These are phyloP conservation scores for Gossypium raimondii DNA, from an alignment of 345 rosid genomes.

Conservation along the genomic window DNA sequence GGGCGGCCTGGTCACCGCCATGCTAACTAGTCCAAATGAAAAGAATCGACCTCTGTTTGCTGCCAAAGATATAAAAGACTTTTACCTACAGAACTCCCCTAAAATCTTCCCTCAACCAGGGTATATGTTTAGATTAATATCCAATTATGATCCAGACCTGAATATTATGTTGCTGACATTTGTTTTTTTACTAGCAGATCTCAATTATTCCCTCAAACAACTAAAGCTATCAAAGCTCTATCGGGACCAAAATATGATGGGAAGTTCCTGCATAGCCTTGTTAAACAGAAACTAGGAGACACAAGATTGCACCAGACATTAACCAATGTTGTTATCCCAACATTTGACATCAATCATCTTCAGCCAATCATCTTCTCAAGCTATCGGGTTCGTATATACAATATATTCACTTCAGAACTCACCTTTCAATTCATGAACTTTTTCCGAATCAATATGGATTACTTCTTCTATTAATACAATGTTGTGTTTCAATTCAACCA, in stretches of 20 bases:
- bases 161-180: background rate
- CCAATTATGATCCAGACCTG: background rate
- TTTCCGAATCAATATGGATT: no score
- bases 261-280: constrained; percentile 38
- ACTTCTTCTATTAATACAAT: no score
- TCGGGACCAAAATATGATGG: constrained; percentile 65
- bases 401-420: background rate
- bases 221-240: constrained; percentile 37
- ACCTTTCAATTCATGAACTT: no score
- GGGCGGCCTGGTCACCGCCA: constrained; percentile 47
- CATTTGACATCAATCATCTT: constrained; percentile 64
- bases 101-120: constrained; percentile 52
- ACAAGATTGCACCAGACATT: constrained; percentile 47
- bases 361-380: constrained; percentile 65
- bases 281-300: constrained; percentile 45
- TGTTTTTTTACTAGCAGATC: background rate
- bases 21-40: constrained; percentile 44
- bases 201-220: constrained; percentile 26
- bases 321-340: constrained; percentile 69
- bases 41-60: constrained; percentile 46
- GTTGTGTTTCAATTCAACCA: background rate
- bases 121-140: constrained; percentile 9
- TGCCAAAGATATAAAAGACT: constrained; percentile 55
- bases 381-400: constrained; percentile 35
- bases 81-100: constrained; percentile 47